Evolutionary conservation across 2,329 filamentous ascomycete species (phyloP).

Genomic region (Fusarium illudens): DNA sequence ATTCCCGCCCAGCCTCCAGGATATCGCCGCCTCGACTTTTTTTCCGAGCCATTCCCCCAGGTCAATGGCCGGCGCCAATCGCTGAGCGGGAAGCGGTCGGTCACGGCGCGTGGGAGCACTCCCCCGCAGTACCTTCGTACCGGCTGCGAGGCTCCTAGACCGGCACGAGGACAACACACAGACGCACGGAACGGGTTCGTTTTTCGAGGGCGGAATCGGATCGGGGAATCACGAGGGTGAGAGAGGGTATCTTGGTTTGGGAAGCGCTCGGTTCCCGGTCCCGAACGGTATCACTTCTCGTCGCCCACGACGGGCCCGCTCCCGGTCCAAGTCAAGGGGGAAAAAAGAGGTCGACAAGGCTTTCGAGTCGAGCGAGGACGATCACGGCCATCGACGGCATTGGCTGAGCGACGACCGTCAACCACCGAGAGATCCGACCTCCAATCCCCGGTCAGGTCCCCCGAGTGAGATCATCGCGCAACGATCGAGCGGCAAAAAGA

Average conservation of each 20-base stretch:
- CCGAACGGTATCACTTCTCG: conserved; percentile 18
- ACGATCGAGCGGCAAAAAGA: conserved; percentile 15
- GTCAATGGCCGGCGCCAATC: conserved; percentile 67
- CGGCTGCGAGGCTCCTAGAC: conserved; percentile 41
- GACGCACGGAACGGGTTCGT: conserved; percentile 19
- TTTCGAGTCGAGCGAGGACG: background rate
- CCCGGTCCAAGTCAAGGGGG: conserved; percentile 14
- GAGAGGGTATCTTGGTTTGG: conserved; percentile 7
- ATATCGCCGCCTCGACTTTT: conserved; percentile 26
- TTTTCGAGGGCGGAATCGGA: conserved; percentile 24
- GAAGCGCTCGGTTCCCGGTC: conserved; percentile 10
- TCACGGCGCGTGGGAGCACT: conserved; percentile 67
- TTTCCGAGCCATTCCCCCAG: conserved; percentile 26
- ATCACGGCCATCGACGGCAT: background rate
- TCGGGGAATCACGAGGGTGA: conserved; percentile 11
- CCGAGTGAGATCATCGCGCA: conserved; percentile 7
- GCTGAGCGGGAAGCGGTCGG: conserved; percentile 63
- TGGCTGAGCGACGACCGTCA: conserved; percentile 2
- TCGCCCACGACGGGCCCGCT: conserved; percentile 14
- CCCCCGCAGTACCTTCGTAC: conserved; percentile 64
- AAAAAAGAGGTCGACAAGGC: background rate
- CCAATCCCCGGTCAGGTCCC: background rate
- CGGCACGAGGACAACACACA: conserved; percentile 28
- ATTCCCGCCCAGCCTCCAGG: conserved; percentile 17
- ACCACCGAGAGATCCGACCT: conserved; percentile 3